Base-by-base conservation (phyloP, 1,284 basidiomycete genomes). In the Wolfiporia cocos region DNA sequence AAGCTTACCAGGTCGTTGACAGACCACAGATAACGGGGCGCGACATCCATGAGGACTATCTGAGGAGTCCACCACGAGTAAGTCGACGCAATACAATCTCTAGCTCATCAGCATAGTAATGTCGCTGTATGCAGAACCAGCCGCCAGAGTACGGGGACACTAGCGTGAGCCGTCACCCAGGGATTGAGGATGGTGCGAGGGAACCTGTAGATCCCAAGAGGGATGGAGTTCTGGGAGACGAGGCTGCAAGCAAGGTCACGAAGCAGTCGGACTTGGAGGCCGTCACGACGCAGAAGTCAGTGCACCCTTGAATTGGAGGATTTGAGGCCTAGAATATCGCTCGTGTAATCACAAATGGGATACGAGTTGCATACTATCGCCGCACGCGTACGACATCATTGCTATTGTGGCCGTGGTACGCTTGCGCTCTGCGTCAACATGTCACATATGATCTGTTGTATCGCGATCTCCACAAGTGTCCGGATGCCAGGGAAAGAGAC, bases 11-110 rank as follows among this genome's bases (percentile, higher is more conserved):
- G 42, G 53, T 49, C n/a, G 55, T 62, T 31, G 51, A 46, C 31
- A 52, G 53, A 1, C 63, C 65, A 1, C 26, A 35, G 2, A 57
- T 59, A n/a, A 57, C 56, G 1, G 55, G 59, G 31, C 57, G 56
- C 22, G 52, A 65, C 43, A 59, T 65, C 30, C 54, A 66, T 45
- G 60, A 65, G 19, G 56, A 68, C 37, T 63, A 57, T 37, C 38
- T 63, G 35, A 52, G 47, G 30, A 37, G 61, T 33, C 58, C 65
- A 23, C 66, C 65, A 20, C 47, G 57, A 32, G 58, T 58, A 36
- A 51, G 56, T 51, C 2, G 4, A 14, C 10, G 11, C 18, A 6
- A n/a, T n/a, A 7, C 3, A 5, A 21, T 21, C 23, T 15, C 6
- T 18, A 3, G 20, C 18, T 15, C 18, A 3, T 10, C 5, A 15